Conservation (phyloP, 768 basidiomycete genomes). For the Phylloporus sp. region DNA sequence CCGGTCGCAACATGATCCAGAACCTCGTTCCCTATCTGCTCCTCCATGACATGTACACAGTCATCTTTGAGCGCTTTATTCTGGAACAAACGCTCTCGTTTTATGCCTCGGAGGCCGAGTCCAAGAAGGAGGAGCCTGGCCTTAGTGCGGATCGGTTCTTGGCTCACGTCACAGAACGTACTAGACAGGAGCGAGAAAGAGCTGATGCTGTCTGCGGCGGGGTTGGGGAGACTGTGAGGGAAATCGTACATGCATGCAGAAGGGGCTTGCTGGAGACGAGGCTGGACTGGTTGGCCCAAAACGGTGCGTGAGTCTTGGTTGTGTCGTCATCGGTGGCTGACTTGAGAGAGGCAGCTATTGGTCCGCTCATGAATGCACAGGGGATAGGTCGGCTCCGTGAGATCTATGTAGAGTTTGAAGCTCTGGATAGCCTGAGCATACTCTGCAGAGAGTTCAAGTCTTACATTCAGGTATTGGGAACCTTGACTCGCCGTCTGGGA, state of each 20-base stretch:
- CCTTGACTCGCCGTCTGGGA: not conserved
- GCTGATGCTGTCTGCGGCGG: constrained; percentile 43
- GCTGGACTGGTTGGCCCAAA: constrained; percentile 42
- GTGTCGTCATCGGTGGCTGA: constrained; percentile 26
- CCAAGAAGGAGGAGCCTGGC: constrained; percentile 30
- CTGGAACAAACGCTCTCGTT: constrained; percentile 47
- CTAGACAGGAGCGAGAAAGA: constrained; percentile 56
- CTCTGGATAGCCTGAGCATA: constrained; percentile 50
- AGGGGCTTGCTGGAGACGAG: constrained; percentile 44
- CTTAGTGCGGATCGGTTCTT: constrained; percentile 52
- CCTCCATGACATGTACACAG: constrained; percentile 51
- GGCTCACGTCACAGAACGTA: constrained; percentile 40
- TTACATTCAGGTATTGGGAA: constrained; percentile 48
- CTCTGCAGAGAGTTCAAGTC: constrained; percentile 60
- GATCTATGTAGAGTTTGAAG: constrained; percentile 61
- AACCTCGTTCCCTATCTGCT: constrained; percentile 55
- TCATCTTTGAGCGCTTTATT: constrained; percentile 55
- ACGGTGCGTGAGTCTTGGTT: constrained; percentile 34
- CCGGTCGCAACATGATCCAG: constrained; percentile 40
- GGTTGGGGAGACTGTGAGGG: constrained; percentile 45
- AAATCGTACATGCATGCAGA: constrained; percentile 53
- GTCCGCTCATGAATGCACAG: constrained; percentile 46
- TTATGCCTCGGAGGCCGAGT: constrained; percentile 50
- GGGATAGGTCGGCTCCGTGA: constrained; percentile 41
- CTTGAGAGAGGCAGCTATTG: constrained; percentile 41